Conservation (phyloP, 306 rosid species). For the Canavalia ensiformis region DNA sequence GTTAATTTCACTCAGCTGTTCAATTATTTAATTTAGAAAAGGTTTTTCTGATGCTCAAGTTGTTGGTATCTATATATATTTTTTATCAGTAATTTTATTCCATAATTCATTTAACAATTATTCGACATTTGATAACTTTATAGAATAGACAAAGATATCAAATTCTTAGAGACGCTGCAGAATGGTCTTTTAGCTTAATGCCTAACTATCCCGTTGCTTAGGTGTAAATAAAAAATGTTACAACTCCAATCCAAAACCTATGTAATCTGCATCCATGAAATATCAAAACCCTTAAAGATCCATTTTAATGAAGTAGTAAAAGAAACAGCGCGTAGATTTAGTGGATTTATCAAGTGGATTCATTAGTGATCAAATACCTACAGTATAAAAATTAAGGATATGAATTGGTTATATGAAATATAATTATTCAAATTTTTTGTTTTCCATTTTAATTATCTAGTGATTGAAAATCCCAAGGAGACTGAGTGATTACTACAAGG, state of each 20-base stretch:
- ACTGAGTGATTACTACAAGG: conserved; percentile 10
- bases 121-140: background rate
- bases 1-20: background rate
- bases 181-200: background rate
- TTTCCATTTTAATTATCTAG: conserved; percentile 13
- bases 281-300: conserved; percentile 1
- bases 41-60: conserved; percentile 1
- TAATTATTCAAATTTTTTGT: background rate
- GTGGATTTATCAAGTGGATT: background rate
- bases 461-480: conserved; percentile 17
- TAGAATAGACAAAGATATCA: conserved; percentile 9
- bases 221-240: conserved; percentile 25
- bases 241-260: conserved; percentile 10
- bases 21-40: background rate
- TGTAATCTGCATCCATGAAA: conserved; percentile 19
- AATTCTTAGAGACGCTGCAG: background rate
- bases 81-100: background rate
- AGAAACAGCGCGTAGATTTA: background rate
- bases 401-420: background rate
- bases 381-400: background rate
- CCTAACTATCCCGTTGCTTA: conserved; percentile 15
- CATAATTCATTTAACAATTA: conserved; percentile 1
- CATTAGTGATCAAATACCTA: background rate
- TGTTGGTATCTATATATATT: background rate
- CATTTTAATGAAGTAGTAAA: background rate